Evolutionary conservation across 352 stramenopile species (phyloP).

Genomic region (Globisporangium takayamanum): DNA sequence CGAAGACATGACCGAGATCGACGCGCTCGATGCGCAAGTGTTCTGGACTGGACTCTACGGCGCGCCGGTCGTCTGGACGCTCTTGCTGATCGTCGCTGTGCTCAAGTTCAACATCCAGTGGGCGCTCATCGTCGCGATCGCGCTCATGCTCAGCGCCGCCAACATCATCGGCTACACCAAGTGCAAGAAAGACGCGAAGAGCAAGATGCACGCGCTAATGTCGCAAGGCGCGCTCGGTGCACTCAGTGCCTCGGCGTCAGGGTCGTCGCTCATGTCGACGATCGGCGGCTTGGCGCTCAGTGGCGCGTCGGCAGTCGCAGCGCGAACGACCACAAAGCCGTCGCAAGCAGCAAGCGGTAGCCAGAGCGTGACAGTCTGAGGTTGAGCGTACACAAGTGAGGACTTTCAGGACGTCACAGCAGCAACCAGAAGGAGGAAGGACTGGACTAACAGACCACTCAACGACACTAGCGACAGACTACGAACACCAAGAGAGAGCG

Average conservation of each 20-base stretch:
- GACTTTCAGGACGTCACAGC: too few relatives aligned
- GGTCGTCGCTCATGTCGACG: constrained; percentile 72
- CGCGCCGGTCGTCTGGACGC: constrained; percentile 88
- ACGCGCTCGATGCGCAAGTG: constrained; percentile 85
- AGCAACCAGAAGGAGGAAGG: too few relatives aligned
- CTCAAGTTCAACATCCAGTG: constrained; percentile 94
- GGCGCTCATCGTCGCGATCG: constrained; percentile 91
- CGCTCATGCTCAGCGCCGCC: constrained; percentile 86
- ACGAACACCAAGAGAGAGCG: constrained; percentile 2
- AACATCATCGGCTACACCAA: constrained; percentile 99
- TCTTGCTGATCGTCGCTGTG: constrained; percentile 89
- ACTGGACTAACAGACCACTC: too few relatives aligned
- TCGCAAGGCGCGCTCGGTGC: constrained; percentile 65
- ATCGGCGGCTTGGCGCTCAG: constrained; percentile 64
- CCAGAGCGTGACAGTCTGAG: constrained; percentile 39
- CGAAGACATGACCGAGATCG: constrained; percentile 87
- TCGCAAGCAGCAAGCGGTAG: constrained; percentile 12
- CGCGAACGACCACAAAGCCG: neutral
- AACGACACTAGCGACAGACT: too few relatives aligned
- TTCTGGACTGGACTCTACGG: constrained; percentile 97
- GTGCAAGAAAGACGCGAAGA: constrained; percentile 89
- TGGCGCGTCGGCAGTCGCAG: constrained; percentile 8
- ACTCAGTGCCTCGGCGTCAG: constrained; percentile 44
- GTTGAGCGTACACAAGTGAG: neutral
- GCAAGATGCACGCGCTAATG: constrained; percentile 83